phyloP scores from a whole-genome alignment of 805 yeast genomes.

The Tetrapisispora iriomotensis region DNA sequence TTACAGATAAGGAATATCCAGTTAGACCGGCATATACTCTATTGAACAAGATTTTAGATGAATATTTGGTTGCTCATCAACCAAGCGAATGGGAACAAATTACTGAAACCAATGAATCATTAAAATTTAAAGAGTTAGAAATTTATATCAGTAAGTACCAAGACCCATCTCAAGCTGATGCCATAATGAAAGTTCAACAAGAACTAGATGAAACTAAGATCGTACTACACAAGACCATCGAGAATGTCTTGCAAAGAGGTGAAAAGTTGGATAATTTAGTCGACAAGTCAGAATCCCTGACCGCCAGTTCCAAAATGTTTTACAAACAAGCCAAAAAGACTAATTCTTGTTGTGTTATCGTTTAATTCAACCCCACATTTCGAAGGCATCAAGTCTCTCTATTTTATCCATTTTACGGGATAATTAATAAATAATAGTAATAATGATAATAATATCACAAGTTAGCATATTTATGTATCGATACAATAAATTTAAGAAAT shows the following conservation, averaged over 20 bases:
- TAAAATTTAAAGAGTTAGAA: constrained; percentile 42
- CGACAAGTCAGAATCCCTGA: constrained; percentile 88
- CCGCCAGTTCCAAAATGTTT: constrained; percentile 82
- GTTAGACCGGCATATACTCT: constrained; percentile 93
- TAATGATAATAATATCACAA: no score
- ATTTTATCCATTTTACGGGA: no score
- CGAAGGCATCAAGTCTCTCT: no score
- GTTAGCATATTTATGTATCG: no score
- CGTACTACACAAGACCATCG: constrained; percentile 91
- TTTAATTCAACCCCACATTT: constrained; percentile 41
- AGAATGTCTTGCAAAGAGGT: constrained; percentile 88
- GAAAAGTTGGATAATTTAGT: constrained; percentile 91
- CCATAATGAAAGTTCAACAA: constrained; percentile 93
- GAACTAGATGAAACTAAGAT: constrained; percentile 97
- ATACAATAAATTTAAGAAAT: no score
- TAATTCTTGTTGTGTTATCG: constrained; percentile 76
- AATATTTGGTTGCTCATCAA: constrained; percentile 77
- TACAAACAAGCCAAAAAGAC: constrained; percentile 95
- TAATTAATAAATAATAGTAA: no score
- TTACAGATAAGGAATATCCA: constrained; percentile 93
- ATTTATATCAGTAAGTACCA: constrained; percentile 75
- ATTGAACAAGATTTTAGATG: constrained; percentile 83
- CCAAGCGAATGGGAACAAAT: constrained; percentile 54
- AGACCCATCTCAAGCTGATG: constrained; percentile 95
- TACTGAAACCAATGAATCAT: constrained; percentile 32